phyloP scores from a whole-genome alignment of 2,329 filamentous ascomycete genomes.

The Trichophyton benhamiae region DNA sequence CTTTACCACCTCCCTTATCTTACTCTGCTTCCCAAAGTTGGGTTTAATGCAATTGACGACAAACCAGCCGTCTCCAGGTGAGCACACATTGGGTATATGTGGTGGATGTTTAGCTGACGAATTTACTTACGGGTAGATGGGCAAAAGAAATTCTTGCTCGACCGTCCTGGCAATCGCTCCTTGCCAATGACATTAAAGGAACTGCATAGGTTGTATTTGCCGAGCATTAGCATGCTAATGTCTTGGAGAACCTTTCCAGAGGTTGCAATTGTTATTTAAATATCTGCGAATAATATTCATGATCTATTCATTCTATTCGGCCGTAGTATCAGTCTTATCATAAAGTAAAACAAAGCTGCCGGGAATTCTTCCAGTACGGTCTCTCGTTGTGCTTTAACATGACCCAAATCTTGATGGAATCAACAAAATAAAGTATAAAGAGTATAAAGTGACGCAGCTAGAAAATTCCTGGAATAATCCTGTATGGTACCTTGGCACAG shows the following conservation, averaged over 20 bases:
- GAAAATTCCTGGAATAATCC: slow-evolving; percentile 32
- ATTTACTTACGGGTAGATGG: slow-evolving; percentile 7
- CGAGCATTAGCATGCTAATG: not conserved
- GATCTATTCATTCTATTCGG: not conserved
- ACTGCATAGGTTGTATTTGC: slow-evolving; percentile 1
- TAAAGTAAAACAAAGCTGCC: not conserved
- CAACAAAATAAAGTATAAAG: not conserved
- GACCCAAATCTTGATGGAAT: not conserved
- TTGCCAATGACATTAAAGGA: slow-evolving; percentile 1
- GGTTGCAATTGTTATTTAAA: not conserved
- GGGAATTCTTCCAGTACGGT: not conserved
- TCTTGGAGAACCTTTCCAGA: too few relatives aligned
- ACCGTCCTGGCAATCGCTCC: slow-evolving; percentile 6
- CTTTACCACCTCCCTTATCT: slow-evolving; percentile 9
- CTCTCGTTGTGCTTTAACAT: not conserved
- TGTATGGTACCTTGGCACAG: slow-evolving; percentile 31
- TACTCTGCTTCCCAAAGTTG: not conserved
- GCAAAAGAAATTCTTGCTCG: slow-evolving; percentile 6
- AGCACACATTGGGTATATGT: not conserved
- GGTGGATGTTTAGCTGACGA: not conserved
- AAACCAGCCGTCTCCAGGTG: slow-evolving; percentile 9
- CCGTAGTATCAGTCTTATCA: not conserved
- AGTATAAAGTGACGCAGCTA: not conserved
- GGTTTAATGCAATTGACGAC: slow-evolving; percentile 6
- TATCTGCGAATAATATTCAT: not conserved